Evolutionary conservation across 2,329 filamentous ascomycete species (phyloP).

Genomic region (Colletotrichum liaoningense): DNA sequence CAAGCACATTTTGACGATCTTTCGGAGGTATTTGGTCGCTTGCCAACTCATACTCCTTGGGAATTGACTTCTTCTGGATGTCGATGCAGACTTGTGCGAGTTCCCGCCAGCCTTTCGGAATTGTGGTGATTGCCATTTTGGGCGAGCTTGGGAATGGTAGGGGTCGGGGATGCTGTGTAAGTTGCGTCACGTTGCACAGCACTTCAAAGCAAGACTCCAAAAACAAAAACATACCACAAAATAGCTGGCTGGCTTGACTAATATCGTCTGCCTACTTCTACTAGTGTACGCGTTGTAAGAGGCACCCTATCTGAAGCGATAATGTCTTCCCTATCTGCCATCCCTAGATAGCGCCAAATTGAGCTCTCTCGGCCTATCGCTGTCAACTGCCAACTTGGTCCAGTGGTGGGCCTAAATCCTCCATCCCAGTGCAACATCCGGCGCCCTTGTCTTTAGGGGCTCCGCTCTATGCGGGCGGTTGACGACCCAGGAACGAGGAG

Average conservation of each 20-base stretch:
- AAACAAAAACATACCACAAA: neutral
- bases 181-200: neutral
- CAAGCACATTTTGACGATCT: constrained; percentile 64
- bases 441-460: neutral
- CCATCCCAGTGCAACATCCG: neutral
- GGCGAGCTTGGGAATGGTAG: neutral
- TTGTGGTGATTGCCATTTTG: neutral
- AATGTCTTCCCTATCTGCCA: neutral
- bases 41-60: constrained; percentile 68
- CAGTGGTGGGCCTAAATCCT: neutral
- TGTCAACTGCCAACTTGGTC: constrained; percentile 1
- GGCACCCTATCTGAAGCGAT: neutral
- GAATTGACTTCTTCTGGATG: constrained; percentile 56
- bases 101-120: neutral
- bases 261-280: neutral
- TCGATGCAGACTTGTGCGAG: constrained; percentile 1
- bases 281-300: neutral
- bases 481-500: neutral
- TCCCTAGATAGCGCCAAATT: neutral
- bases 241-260: neutral
- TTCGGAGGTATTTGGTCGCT: constrained; percentile 62
- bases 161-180: neutral
- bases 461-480: neutral
- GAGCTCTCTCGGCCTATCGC: constrained; percentile 10
- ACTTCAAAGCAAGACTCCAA: neutral